Evolutionary conservation across 805 yeast genomes (phyloP).

Genomic region (Wickerhamomyces kurtzmanii): DNA sequence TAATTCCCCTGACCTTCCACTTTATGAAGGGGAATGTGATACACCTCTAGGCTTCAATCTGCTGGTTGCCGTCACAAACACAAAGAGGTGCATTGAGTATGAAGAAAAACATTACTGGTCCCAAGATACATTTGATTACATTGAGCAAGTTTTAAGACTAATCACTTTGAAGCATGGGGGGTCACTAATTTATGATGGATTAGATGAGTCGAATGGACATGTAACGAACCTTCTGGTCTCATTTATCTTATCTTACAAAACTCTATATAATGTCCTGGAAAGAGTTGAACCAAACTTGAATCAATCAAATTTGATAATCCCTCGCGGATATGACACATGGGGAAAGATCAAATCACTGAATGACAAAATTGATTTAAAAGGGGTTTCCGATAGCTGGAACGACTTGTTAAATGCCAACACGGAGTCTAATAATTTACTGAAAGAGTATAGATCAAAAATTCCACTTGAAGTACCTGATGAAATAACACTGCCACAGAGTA

Average conservation of each 20-base stretch:
- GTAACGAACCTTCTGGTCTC: too few relatives aligned
- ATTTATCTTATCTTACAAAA: constrained; percentile 1
- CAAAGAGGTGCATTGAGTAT: too few relatives aligned
- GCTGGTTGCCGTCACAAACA: constrained; percentile 5
- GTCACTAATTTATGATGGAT: constrained; percentile 5
- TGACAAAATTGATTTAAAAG: constrained; percentile 21
- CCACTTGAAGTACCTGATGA: too few relatives aligned
- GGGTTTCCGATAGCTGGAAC: too few relatives aligned
- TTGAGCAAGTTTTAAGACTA: constrained; percentile 25
- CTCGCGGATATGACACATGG: constrained; percentile 42
- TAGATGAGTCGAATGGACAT: constrained; percentile 1
- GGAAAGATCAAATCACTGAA: constrained; percentile 33
- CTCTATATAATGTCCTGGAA: constrained; percentile 1
- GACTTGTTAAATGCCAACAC: too few relatives aligned
- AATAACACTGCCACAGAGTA: too few relatives aligned
- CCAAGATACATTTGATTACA: constrained; percentile 14
- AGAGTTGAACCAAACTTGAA: constrained; percentile 3
- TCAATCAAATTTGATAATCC: constrained; percentile 24
- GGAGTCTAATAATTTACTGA: too few relatives aligned
- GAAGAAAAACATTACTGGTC: constrained; percentile 5
- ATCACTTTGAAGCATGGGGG: constrained; percentile 4
- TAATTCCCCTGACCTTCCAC: too few relatives aligned
- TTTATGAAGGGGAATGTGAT: constrained; percentile 4
- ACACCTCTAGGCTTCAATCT: constrained; percentile 1
- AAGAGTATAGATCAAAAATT: too few relatives aligned